phyloP scores from a whole-genome alignment of 2,329 filamentous ascomycete genomes.

The Arthrobotrys conoides region DNA sequence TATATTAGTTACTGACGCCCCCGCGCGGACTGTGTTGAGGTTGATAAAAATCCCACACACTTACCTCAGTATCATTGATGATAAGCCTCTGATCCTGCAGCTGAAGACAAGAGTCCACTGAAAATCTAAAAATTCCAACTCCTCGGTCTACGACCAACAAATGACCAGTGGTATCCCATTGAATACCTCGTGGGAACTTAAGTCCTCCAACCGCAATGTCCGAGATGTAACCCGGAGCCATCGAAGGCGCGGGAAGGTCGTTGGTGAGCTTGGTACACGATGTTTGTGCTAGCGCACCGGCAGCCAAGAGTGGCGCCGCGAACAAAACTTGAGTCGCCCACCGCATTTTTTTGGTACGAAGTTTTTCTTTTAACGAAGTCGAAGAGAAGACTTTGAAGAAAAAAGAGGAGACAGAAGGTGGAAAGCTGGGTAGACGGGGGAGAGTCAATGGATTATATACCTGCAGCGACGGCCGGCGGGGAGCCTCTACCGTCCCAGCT shows the following conservation, averaged over 20 bases:
- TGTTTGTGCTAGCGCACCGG: conserved; percentile 47
- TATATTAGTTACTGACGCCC: conserved; percentile 17
- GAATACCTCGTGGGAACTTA: conserved; percentile 54
- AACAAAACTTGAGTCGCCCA: conserved; percentile 43
- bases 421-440: conserved; percentile 21
- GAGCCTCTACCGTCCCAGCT: conserved; percentile 37
- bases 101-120: conserved; percentile 51
- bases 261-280: conserved; percentile 41
- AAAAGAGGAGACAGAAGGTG: conserved; percentile 22
- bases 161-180: conserved; percentile 54
- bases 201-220: conserved; percentile 40
- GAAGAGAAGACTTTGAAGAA: conserved; percentile 17
- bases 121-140: conserved; percentile 47
- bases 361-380: not conserved
- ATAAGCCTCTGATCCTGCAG: conserved; percentile 56
- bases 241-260: conserved; percentile 54
- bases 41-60: conserved; percentile 27
- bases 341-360: conserved; percentile 32
- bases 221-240: conserved; percentile 55
- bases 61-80: conserved; percentile 52
- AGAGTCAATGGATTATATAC: conserved; percentile 52
- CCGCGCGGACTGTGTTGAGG: conserved; percentile 36
- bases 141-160: conserved; percentile 55
- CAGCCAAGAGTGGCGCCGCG: conserved; percentile 33
- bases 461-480: conserved; percentile 26